phyloP scores from a whole-genome alignment of 352 stramenopile genomes.

The Globisporangium splendens region DNA sequence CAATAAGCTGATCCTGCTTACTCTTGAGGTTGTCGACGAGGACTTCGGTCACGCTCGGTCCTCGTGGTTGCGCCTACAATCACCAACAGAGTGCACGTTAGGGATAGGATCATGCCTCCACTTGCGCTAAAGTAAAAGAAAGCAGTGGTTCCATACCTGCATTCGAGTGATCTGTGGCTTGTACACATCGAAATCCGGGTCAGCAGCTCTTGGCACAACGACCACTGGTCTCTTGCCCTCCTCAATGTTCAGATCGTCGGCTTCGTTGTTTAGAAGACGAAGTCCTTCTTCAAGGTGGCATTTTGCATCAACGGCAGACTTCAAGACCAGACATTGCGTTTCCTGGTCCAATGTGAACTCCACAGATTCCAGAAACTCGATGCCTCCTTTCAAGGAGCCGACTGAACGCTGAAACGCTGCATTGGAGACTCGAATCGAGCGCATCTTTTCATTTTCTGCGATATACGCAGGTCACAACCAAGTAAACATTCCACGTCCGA shows the following conservation, averaged over 20 bases:
- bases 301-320: constrained; percentile 18
- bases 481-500: background rate
- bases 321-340: constrained; percentile 45
- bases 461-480: background rate
- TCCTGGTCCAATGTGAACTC: constrained; percentile 58
- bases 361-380: constrained; percentile 68
- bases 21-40: constrained; percentile 70
- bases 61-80: constrained; percentile 71
- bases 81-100: background rate
- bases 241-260: constrained; percentile 70
- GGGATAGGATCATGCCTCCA: background rate
- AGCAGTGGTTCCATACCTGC: constrained; percentile 31
- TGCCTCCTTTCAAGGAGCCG: constrained; percentile 54
- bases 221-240: constrained; percentile 41
- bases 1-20: constrained; percentile 71
- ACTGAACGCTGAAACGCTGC: constrained; percentile 68
- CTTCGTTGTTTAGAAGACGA: constrained; percentile 63
- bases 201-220: constrained; percentile 24
- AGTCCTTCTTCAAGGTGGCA: constrained; percentile 46
- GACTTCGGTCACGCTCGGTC: constrained; percentile 73
- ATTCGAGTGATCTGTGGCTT: constrained; percentile 82
- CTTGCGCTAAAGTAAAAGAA: background rate
- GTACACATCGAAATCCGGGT: constrained; percentile 73
- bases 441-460: constrained; percentile 83
- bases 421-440: constrained; percentile 79